phyloP scores from a whole-genome alignment of 2,329 filamentous ascomycete species.

The Diaporthe capsici region DNA sequence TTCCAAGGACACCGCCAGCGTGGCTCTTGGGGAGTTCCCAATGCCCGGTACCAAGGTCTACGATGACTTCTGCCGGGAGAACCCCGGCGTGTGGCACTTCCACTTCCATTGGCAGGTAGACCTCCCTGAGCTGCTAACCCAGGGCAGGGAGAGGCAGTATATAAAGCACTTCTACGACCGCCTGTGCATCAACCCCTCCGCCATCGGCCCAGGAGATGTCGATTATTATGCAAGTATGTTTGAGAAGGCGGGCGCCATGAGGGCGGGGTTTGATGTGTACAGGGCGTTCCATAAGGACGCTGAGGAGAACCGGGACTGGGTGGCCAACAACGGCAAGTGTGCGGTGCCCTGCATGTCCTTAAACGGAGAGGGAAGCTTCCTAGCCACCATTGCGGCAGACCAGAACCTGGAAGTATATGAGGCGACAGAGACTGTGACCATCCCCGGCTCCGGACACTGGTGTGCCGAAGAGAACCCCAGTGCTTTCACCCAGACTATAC shows the following conservation, averaged over 20 bases:
- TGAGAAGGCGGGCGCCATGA: constrained; percentile 51
- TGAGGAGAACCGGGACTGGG: constrained; percentile 49
- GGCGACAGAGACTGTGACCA: neutral
- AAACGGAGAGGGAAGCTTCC: constrained; percentile 11
- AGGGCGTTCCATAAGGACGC: constrained; percentile 52
- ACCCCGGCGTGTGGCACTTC: neutral
- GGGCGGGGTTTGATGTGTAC: constrained; percentile 52
- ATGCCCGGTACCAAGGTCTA: constrained; percentile 9
- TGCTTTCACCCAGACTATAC: constrained; percentile 1
- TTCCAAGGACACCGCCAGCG: neutral
- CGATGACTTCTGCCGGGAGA: neutral
- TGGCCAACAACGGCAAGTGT: constrained; percentile 49
- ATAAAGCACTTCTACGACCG: constrained; percentile 60
- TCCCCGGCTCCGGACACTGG: constrained; percentile 2
- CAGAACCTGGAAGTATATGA: constrained; percentile 1
- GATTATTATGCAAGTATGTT: constrained; percentile 56
- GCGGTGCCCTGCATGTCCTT: neutral
- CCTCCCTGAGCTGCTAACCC: constrained; percentile 11
- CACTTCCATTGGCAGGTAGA: constrained; percentile 5
- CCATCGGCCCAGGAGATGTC: constrained; percentile 53
- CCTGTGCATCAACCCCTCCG: constrained; percentile 53
- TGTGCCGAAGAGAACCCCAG: neutral
- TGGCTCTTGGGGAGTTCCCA: neutral
- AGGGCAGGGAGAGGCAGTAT: constrained; percentile 57
- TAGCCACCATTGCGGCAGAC: neutral